Conservation (phyloP, 202 grass and related monocot species). For the Eragrostis tef region DNA sequence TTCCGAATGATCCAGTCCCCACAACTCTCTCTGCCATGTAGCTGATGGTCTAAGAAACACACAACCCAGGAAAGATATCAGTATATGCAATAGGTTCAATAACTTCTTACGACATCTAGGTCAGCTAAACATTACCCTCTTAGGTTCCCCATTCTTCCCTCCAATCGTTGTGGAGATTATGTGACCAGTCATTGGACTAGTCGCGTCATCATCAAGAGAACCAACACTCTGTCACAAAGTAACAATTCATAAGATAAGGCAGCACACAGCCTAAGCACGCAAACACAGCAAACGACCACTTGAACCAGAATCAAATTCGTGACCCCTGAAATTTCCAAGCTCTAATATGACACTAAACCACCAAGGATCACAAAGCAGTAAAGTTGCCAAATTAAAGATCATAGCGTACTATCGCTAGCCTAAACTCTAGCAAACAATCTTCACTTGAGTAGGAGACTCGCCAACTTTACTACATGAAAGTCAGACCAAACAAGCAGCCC, state of each 20-base stretch:
- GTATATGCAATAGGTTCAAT: not conserved
- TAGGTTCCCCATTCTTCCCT: conserved; percentile 70
- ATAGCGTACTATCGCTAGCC: not conserved
- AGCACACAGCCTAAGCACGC: not conserved
- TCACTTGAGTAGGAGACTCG: not conserved
- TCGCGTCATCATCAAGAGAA: conserved; percentile 53
- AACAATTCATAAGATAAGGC: conserved; percentile 26
- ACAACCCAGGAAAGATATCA: conserved; percentile 41
- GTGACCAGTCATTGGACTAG: conserved; percentile 60
- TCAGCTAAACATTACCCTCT: conserved; percentile 51
- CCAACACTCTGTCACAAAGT: conserved; percentile 42
- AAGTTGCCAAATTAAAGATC: not conserved
- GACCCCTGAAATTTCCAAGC: not conserved
- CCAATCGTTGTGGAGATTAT: conserved; percentile 70
- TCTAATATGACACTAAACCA: not conserved
- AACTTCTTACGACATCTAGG: not conserved
- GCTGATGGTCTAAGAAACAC: conserved; percentile 56
- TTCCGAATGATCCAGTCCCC: conserved; percentile 67
- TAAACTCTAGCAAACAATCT: not conserved
- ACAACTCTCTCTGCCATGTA: conserved; percentile 73
- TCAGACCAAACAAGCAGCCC: not conserved
- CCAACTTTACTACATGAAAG: not conserved
- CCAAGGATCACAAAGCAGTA: not conserved
- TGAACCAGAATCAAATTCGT: not conserved
- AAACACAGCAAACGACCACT: not conserved